A percentile compares a stretch with the other conserved stretches of the same genome.
These are phyloP conservation scores for Bidens hawaiensis DNA, from an alignment of 140 eudicot species.

Conservation along the genomic window DNA sequence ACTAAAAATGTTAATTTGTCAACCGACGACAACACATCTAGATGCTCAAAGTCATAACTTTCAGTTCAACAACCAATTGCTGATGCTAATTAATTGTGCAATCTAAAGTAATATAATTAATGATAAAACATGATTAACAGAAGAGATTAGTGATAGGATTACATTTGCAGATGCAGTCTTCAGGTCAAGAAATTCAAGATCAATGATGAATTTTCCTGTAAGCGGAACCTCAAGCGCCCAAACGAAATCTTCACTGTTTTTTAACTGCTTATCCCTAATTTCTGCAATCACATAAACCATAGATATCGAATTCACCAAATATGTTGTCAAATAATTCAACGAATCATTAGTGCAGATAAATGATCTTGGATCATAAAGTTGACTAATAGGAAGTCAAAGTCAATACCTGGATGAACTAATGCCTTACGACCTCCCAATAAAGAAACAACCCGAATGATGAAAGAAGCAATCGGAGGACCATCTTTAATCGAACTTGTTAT, in stretches of 20 bases:
- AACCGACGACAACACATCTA: slow-evolving; percentile 17
- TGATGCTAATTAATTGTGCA: neutral
- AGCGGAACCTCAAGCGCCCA: slow-evolving; percentile 86
- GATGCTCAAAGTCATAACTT: slow-evolving; percentile 17
- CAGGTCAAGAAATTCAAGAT: slow-evolving; percentile 84
- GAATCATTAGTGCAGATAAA: neutral
- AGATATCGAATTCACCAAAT: neutral
- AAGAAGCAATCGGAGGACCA: slow-evolving; percentile 85
- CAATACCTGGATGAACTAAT: slow-evolving; percentile 82
- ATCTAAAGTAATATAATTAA: slow-evolving; percentile 1
- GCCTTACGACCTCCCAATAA: slow-evolving; percentile 70
- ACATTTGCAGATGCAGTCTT: slow-evolving; percentile 64
- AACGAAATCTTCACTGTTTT: slow-evolving; percentile 76
- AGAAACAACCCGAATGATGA: slow-evolving; percentile 64
- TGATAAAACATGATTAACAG: neutral
- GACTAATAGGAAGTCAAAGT: neutral
- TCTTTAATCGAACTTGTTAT: slow-evolving; percentile 60
- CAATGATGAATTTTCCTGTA: slow-evolving; percentile 84
- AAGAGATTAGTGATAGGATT: slow-evolving; percentile 6
- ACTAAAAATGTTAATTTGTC: slow-evolving; percentile 9
- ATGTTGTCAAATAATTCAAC: too few species aligned
- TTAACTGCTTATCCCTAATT: slow-evolving; percentile 73
- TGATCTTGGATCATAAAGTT: slow-evolving; percentile 2
- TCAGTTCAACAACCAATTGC: slow-evolving; percentile 20
- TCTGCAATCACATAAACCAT: slow-evolving; percentile 41